Base-by-base conservation (phyloP, 306 rosid species). In the Adenanthera pavonina region DNA sequence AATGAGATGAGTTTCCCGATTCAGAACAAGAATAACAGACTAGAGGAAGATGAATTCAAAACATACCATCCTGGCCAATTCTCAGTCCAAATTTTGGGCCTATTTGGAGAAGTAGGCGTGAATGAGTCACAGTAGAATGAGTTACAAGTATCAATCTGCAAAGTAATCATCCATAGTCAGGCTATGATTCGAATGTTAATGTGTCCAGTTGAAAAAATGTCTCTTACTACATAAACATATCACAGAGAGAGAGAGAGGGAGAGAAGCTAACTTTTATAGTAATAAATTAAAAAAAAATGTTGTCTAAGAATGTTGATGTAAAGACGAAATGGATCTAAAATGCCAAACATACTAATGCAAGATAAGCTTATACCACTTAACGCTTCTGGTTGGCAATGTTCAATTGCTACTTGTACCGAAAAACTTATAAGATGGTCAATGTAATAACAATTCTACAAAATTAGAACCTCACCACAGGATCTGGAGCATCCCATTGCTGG, bases 31-130 rank as follows among this genome's bases (percentile, higher is more conserved):
- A 83, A 80, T 40, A 36, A 76, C 25, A 75, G 34, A 80, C 82
- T 7, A 52, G 40, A 75, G 54, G 61, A 47, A 65, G 67, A 53
- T 76, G 44, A 67, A 83, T 75, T 64, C 61, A n/a, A 64, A 70
- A 74, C 85, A 75, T 91, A 95, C 98, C 98, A 95, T 85, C 98
- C 98, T 53, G 98, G 97, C 97, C 97, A 95, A 81, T 95, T 95
- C 80, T 95, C 98, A 35, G 98, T 95, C 98, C 98, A 95, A 53
- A 95, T 88, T 89, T 90, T 95, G 49, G 98, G 98, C 77, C 92
- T 92, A 75, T 89, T 84, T 57, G 97, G 97, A 80, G 88, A 95
- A 43, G 88, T 93, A 64, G 98, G 97, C 14, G 80, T 91, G 84
- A 95, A 95, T 43, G 89, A 87, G 82, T 95, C 98, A 71, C 98